Evolutionary conservation across 2,329 filamentous ascomycete genomes (phyloP), one percentile per base, ranked within the genome.

Genomic region (Aspergillus neotritici): DNA sequence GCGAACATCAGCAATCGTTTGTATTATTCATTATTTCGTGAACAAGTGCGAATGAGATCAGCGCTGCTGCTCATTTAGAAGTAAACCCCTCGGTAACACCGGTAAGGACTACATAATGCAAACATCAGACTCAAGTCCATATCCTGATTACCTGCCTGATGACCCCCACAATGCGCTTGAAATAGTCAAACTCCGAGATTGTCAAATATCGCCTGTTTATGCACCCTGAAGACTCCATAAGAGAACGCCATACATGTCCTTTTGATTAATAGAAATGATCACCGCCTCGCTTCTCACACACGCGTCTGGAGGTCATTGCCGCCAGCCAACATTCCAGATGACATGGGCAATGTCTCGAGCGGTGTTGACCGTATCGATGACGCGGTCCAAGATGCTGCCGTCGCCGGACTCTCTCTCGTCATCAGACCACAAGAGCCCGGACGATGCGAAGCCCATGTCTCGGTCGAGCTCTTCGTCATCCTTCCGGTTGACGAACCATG

Each of bases 371-470:
- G 86, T 91, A 68, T 94, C 86, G 62, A 90, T 81, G 38, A 94
- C 82, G 56, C 83, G 82, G 48, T 86, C 85, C 59, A 94, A 78
- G 43, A 94, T 75, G 36, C 84, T 84, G 40, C 76, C 73, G 57
- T 71, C 79, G 48, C 75, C 66, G 6, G 69, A 66, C 51, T 88
- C 86, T 47, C 81, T 81, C 54, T 89, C 84, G 54, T 89, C 86
- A 55, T 83, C 85, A 6, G 88, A 87, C 85, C 94, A 90, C 57
- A 94, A 85, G 87, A 94, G 94, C 54, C 88, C 89, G 31, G 87
- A 93, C 39, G 82, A 75, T 14, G 87, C 94, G 53, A 89, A 78
- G 49, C 84, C 81, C 73, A 94, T 83, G 40, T 83, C 82, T 13
- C 67, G 71, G 34, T 76, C 67, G 39, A 77, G 72, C 33, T 80